Percentiles rank a stretch among this genome's conserved stretches.
These are phyloP conservation scores for Annona cherimola DNA, from an alignment of 164 flowering plant species.

Conservation along the genomic window DNA sequence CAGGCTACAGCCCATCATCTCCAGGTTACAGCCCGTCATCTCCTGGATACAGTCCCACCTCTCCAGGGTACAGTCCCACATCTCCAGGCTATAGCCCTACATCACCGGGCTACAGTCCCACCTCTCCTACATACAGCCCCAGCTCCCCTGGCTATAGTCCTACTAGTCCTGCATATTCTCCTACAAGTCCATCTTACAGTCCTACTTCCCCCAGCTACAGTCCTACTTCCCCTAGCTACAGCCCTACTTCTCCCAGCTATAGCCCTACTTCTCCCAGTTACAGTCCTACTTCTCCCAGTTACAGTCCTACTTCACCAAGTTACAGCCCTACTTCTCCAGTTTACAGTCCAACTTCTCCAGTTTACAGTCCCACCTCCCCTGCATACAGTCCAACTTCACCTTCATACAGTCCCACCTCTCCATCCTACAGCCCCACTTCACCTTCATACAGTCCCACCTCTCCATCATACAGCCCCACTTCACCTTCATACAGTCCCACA, in stretches of 20 bases:
- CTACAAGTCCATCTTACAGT: conserved; percentile 80
- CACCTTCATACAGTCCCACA: conserved; percentile 83
- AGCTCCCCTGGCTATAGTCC: conserved; percentile 92
- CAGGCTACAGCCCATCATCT: conserved; percentile 87
- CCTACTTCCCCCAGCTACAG: conserved; percentile 74
- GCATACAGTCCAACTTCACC: conserved; percentile 94
- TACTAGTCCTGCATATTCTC: conserved; percentile 82
- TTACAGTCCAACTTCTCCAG: conserved; percentile 85
- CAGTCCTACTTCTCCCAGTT: conserved; percentile 84
- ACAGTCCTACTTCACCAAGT: conserved; percentile 80
- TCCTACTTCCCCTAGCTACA: conserved; percentile 78
- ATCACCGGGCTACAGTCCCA: conserved; percentile 86
- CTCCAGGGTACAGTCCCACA: conserved; percentile 94
- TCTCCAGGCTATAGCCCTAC: conserved; percentile 91
- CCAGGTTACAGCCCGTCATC: conserved; percentile 93
- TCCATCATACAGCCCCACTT: conserved; percentile 83
- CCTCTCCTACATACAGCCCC: conserved; percentile 86
- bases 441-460: conserved; percentile 95
- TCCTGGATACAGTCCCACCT: conserved; percentile 90
- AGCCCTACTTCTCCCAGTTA: conserved; percentile 85
- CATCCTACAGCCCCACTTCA: conserved; percentile 89
- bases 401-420: conserved; percentile 89
- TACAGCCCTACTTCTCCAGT: conserved; percentile 92
- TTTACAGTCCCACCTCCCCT: conserved; percentile 90
- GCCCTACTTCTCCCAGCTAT: conserved; percentile 79